Evolutionary conservation across 768 basidiomycete genomes (phyloP), one percentile per base, ranked within the genome.

Genomic region (Kwoniella sp.): DNA sequence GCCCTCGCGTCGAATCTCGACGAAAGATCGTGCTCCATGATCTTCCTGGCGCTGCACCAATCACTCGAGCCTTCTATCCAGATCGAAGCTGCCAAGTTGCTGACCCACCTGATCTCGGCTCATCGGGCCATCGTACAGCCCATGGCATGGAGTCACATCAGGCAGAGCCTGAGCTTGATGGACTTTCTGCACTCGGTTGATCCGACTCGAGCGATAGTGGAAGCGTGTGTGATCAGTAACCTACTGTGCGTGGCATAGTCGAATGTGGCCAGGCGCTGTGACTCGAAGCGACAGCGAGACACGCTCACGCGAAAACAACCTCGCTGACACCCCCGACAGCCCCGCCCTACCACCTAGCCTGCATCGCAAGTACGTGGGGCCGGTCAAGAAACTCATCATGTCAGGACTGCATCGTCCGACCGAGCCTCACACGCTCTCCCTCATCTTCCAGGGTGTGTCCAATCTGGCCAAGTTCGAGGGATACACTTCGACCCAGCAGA

Each of bases 221-320:
- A 69, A 38, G 67, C 67, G 10, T 69, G 67, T 39, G 64, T 69
- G 44, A 64, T 69, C 46, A 67, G 65, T 43, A 69, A 69, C 43
- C 42, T 69, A 0, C 41, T 69, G 67, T 69, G 48, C 46, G 60
- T 43, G 26, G 15, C 11, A 40, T 25, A 22, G 19, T 22, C 39
- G n/a, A n/a, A n/a, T n/a, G n/a, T n/a, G n/a, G n/a, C n/a, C n/a
- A n/a, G n/a, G n/a, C n/a, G n/a, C n/a, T n/a, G n/a, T n/a, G n/a
- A n/a, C n/a, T n/a, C n/a, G n/a, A n/a, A n/a, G n/a, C n/a, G n/a
- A n/a, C n/a, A n/a, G n/a, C n/a, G n/a, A n/a, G n/a, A n/a, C n/a
- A n/a, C n/a, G n/a, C n/a, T n/a, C n/a, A n/a, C n/a, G n/a, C n/a
- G n/a, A n/a, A n/a, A n/a, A n/a, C n/a, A n/a, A n/a, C n/a, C n/a